phyloP scores from a whole-genome alignment of 345 rosid species.

The Eucalyptus tenuipes region DNA sequence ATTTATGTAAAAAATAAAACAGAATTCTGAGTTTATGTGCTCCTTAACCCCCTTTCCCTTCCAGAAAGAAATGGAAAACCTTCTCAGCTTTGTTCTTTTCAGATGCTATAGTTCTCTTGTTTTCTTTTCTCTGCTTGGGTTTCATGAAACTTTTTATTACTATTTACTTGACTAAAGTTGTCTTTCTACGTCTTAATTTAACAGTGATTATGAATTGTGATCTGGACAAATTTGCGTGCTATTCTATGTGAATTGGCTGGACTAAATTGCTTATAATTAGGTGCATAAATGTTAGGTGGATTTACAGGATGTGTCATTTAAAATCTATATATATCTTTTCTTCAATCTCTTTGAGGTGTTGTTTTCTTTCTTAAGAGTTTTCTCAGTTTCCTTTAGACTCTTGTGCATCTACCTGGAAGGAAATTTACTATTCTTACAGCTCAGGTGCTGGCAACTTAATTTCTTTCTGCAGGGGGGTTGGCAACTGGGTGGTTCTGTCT shows the following conservation, averaged over 20 bases:
- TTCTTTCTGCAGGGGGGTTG: slow-evolving; percentile 54
- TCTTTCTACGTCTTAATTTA: not conserved
- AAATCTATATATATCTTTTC: not conserved
- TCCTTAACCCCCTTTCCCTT: not conserved
- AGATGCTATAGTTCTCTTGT: not conserved
- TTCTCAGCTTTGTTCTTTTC: not conserved
- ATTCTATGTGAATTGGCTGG: not conserved
- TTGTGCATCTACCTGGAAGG: not conserved
- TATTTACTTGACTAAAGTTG: not conserved
- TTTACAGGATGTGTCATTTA: not conserved
- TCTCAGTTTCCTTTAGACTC: not conserved
- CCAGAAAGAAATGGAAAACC: not conserved
- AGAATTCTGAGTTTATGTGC: not conserved
- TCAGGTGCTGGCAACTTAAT: not conserved
- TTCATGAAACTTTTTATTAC: not conserved
- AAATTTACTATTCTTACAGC: not conserved
- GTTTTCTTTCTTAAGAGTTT: not conserved
- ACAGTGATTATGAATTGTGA: not conserved
- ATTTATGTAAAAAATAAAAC: not conserved
- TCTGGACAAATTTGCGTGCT: not conserved
- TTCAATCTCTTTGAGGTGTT: not conserved
- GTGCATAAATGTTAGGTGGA: not conserved
- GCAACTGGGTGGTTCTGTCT: slow-evolving; percentile 75
- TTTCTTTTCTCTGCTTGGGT: not conserved
- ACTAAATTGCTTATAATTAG: not conserved